These are phyloP conservation scores for Fragaria vesca DNA, from an alignment of 306 rosid genomes.

Conservation along the genomic window DNA sequence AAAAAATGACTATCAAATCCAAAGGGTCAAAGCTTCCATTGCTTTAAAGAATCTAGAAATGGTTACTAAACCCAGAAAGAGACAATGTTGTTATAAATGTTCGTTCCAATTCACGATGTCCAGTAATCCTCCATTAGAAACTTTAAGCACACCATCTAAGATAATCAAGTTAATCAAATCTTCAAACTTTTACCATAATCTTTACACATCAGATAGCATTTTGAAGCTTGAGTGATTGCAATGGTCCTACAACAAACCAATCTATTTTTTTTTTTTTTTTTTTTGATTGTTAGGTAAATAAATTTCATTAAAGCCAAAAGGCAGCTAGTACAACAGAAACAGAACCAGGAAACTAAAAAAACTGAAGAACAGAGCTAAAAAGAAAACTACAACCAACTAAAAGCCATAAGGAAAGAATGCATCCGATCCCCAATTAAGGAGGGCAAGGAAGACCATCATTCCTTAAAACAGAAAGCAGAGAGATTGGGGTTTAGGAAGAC, in stretches of 20 bases:
- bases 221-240: not conserved
- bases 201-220: constrained; percentile 12
- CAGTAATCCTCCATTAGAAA: not conserved
- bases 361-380: no score
- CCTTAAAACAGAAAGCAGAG: no score
- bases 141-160: not conserved
- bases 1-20: not conserved
- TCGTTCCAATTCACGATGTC: not conserved
- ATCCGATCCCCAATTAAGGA: no score
- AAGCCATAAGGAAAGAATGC: no score
- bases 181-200: not conserved
- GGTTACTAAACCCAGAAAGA: not conserved
- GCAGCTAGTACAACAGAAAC: no score
- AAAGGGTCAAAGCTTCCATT: not conserved
- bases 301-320: no score
- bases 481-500: no score
- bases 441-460: no score
- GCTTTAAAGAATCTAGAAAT: not conserved
- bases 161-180: not conserved
- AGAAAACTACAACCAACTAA: no score
- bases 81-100: not conserved
- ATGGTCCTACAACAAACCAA: constrained; percentile 15
- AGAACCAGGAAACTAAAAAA: no score
- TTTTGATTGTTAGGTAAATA: no score
- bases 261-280: no score